These are phyloP conservation scores for Tephrocybe sp. DNA, from an alignment of 768 basidiomycete species.

Conservation along the genomic window DNA sequence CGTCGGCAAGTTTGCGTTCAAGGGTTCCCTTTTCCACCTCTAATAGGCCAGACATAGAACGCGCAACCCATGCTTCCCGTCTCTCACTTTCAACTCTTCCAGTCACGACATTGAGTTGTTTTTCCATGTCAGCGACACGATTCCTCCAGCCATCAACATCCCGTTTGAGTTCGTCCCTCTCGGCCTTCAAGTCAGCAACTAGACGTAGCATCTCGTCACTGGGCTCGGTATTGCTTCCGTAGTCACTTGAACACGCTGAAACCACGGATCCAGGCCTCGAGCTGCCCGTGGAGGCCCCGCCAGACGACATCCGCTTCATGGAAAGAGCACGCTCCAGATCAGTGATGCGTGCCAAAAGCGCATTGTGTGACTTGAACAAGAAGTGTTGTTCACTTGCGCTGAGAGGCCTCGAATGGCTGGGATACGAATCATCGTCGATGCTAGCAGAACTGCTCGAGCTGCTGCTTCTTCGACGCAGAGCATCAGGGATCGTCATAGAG, in stretches of 20 bases:
- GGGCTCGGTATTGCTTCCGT: conserved; percentile 39
- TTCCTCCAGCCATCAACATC: conserved; percentile 88
- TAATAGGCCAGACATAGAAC: conserved; percentile 62
- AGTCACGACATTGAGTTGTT: conserved; percentile 59
- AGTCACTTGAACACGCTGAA: conserved; percentile 39
- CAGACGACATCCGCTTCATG: conserved; percentile 34
- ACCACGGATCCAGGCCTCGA: conserved; percentile 52
- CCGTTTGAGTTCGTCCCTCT: conserved; percentile 84
- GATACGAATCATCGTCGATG: conserved; percentile 43
- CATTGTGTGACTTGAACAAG: conserved; percentile 80
- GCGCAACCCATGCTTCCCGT: conserved; percentile 80
- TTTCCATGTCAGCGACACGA: conserved; percentile 75
- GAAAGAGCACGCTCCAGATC: conserved; percentile 74
- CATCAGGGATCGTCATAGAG: conserved; percentile 26
- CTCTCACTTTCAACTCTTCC: conserved; percentile 75
- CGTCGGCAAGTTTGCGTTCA: conserved; percentile 42
- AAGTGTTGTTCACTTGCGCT: conserved; percentile 80
- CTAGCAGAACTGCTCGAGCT: conserved; percentile 24
- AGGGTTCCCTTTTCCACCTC: conserved; percentile 66
- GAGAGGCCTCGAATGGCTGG: conserved; percentile 46
- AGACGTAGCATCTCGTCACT: conserved; percentile 78
- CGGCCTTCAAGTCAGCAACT: conserved; percentile 77
- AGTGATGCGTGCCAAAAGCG: conserved; percentile 77
- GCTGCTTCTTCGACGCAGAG: conserved; percentile 27
- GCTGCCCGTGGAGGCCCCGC: conserved; percentile 29